phyloP scores from a whole-genome alignment of 2,329 filamentous ascomycete species.

The Venturia asperata region DNA sequence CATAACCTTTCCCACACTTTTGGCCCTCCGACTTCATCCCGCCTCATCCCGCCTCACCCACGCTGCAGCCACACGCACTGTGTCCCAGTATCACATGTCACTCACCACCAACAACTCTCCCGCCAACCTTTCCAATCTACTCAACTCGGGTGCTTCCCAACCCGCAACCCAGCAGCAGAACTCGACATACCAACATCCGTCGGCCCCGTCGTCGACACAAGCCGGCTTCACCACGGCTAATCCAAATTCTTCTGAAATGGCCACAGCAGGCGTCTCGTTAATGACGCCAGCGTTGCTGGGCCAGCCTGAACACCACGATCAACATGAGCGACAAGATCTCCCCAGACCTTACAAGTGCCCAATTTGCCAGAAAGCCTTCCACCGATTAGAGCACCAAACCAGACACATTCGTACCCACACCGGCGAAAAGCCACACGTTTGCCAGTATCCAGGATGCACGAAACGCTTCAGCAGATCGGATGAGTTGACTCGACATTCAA shows the following conservation, averaged over 20 bases:
- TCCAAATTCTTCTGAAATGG: slow-evolving; percentile 26
- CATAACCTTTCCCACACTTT: background rate
- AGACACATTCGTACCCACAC: slow-evolving; percentile 94
- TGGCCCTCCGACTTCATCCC: background rate
- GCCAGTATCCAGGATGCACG: slow-evolving; percentile 89
- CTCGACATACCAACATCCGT: background rate
- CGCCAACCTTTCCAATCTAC: background rate
- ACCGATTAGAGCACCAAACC: slow-evolving; percentile 91
- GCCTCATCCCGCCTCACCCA: background rate
- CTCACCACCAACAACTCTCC: slow-evolving; percentile 11
- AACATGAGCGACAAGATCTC: slow-evolving; percentile 60
- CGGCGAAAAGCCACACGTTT: slow-evolving; percentile 95
- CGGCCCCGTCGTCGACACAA: slow-evolving; percentile 9
- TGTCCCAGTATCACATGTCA: slow-evolving; percentile 1
- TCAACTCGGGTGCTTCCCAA: background rate
- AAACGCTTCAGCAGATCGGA: slow-evolving; percentile 97
- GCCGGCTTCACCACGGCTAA: slow-evolving; percentile 14
- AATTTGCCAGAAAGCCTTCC: slow-evolving; percentile 96
- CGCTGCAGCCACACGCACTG: background rate
- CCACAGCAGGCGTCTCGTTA: slow-evolving; percentile 42
- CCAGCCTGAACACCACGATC: slow-evolving; percentile 37
- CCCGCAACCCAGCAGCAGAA: background rate
- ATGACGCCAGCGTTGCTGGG: slow-evolving; percentile 56
- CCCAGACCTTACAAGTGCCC: slow-evolving; percentile 98
- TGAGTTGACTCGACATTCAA: slow-evolving; percentile 90